Evolutionary conservation across 805 yeast species (phyloP), one percentile per base, ranked within the genome.

Genomic region (Vanderwaltozyma tropicalis): DNA sequence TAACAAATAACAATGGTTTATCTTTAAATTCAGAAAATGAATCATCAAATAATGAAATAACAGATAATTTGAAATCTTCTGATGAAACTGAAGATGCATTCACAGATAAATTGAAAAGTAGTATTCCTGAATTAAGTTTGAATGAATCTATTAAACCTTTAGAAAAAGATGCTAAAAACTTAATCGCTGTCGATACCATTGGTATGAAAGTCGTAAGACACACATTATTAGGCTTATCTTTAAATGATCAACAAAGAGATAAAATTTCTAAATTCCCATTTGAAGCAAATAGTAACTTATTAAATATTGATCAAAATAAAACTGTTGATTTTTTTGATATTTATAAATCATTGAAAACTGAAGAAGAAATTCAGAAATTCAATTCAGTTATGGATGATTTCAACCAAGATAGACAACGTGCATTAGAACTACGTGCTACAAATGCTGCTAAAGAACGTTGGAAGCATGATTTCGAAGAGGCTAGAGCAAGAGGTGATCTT

Each of bases 361-460:
- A 70, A 20, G 59, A 63, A 4, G 70, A 71, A 34, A 71, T 64
- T 38, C 64, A 60, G 5, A 60, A 64, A 32, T 89, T 88, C 55
- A 82, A 85, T 49, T 65, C 63, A 15, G 71, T 78, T 0, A 60
- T 92, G 34, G 88, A 86, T 44, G 59, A 67, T 2, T 74, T 80
- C 47, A 88, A 92, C 47, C 74, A 72, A 39, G 75, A 74, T 19
- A 74, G 98, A 55, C 96, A 92, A 57, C 65, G 73, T 32, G 71
- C 71, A 22, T 56, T 92, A 24, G 98, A 92, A 59, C 47, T 50
- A 15, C 71, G 81, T 41, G 89, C 95, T 3, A 67, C 83, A 1
- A 88, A 82, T 45, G 88, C 89, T 1, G 94, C 97, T 0, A 76
- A 74, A 44, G 85, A 80, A 50, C 80, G 83, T 57, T 89, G 98